A percentile compares a stretch with the other conserved stretches of the same genome.
Evolutionary conservation across 2,329 filamentous ascomycete genomes (phyloP).

Genomic region (Bipolaris bicolor): DNA sequence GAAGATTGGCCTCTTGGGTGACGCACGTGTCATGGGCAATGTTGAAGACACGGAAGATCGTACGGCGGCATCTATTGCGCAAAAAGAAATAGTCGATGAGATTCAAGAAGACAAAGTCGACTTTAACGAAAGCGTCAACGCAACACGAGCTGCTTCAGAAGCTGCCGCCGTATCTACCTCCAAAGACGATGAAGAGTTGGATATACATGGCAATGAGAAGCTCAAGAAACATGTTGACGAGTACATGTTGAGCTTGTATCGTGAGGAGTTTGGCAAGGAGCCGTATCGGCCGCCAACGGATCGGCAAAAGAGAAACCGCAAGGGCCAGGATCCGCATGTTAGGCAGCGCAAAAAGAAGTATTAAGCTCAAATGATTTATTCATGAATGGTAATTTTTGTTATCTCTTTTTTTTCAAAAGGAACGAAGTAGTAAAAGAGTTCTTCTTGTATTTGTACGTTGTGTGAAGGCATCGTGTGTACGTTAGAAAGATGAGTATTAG

Average conservation of each 20-base stretch:
- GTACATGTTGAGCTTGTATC: conserved; percentile 41
- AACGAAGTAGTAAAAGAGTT: neutral
- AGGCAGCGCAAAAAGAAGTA: conserved; percentile 38
- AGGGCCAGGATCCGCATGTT: conserved; percentile 42
- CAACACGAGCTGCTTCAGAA: conserved; percentile 33
- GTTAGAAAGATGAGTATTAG: neutral
- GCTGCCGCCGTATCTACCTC: conserved; percentile 15
- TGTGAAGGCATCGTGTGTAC: neutral
- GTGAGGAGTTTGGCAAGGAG: conserved; percentile 44
- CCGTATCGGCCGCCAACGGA: conserved; percentile 42
- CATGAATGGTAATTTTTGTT: too few species aligned
- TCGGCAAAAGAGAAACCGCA: conserved; percentile 39
- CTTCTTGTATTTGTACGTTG: neutral
- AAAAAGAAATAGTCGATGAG: conserved; percentile 79
- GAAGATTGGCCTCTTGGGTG: conserved; percentile 62
- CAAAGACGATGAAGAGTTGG: conserved; percentile 25
- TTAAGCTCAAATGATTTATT: conserved; percentile 9
- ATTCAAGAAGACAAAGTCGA: conserved; percentile 54
- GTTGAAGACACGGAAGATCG: conserved; percentile 94
- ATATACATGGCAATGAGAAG: conserved; percentile 24
- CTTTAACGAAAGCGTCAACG: conserved; percentile 43
- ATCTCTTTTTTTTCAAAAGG: too few species aligned
- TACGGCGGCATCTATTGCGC: conserved; percentile 81
- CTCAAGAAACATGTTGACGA: conserved; percentile 43
- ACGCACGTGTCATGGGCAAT: conserved; percentile 76